Conservation (phyloP, 306 rosid genomes). For the Dalbergia oliveri region DNA sequence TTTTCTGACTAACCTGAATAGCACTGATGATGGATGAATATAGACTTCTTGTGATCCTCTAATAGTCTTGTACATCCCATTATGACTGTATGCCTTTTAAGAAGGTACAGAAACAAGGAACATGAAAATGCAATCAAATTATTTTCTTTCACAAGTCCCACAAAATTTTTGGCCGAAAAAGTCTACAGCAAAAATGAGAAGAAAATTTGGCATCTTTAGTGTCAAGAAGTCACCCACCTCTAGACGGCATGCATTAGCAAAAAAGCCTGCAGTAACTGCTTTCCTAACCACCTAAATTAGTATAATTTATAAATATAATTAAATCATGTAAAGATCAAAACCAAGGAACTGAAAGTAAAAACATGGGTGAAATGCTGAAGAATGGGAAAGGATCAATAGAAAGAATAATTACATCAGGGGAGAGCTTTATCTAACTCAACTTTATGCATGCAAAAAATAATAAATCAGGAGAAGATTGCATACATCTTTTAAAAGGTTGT, state of each 20-base stretch:
- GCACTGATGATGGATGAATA: conserved; percentile 91
- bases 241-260: conserved; percentile 77
- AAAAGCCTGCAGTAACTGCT: conserved; percentile 85
- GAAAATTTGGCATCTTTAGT: conserved; percentile 30
- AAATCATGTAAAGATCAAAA: neutral
- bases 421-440: conserved; percentile 15
- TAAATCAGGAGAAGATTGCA: conserved; percentile 26
- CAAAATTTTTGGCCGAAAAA: neutral
- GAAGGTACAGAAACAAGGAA: conserved; percentile 39
- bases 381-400: conserved; percentile 15
- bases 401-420: neutral
- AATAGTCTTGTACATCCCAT: conserved; percentile 83
- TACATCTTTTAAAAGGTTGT: conserved; percentile 12
- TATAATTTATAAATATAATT: conserved; percentile 7
- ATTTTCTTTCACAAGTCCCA: neutral
- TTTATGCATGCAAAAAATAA: neutral
- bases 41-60: conserved; percentile 92
- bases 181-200: conserved; percentile 32
- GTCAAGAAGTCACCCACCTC: conserved; percentile 63
- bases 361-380: conserved; percentile 11
- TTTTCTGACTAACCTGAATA: conserved; percentile 75
- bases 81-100: conserved; percentile 79
- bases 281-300: conserved; percentile 75
- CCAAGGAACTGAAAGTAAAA: conserved; percentile 24
- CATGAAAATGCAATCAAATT: conserved; percentile 9